Evolutionary conservation across 1,139 yeast species (phyloP).

Genomic region (Pichia norvegensis): DNA sequence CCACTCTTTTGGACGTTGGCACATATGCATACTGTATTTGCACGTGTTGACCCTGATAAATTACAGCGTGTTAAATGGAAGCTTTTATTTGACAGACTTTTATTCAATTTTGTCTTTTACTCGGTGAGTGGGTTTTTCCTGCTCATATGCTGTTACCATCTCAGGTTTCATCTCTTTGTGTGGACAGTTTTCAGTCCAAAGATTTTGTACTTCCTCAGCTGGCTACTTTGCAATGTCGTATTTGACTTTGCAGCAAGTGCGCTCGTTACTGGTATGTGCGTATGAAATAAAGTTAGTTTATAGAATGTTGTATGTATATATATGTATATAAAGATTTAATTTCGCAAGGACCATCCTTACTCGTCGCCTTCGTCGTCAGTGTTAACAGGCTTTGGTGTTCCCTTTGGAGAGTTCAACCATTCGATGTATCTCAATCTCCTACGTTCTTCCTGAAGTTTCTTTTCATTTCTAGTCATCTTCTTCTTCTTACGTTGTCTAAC

Average conservation of each 20-base stretch:
- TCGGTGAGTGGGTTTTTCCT: conserved; percentile 51
- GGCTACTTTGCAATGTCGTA: conserved; percentile 52
- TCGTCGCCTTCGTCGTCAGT: conserved; percentile 73
- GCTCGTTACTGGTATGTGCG: conserved; percentile 17
- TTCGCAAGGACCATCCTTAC: background rate
- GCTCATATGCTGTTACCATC: conserved; percentile 59
- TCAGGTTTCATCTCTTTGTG: conserved; percentile 81
- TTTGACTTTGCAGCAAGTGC: conserved; percentile 31
- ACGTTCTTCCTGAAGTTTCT: conserved; percentile 85
- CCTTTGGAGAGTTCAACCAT: conserved; percentile 95
- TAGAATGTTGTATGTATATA: too few species aligned
- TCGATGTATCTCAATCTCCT: conserved; percentile 90
- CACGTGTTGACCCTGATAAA: conserved; percentile 3
- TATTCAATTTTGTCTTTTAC: conserved; percentile 44
- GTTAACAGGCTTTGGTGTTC: conserved; percentile 90
- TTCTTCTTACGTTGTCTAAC: conserved; percentile 79
- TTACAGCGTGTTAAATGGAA: conserved; percentile 26
- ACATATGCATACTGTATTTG: conserved; percentile 32
- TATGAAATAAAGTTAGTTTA: conserved; percentile 6
- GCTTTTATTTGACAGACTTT: conserved; percentile 32
- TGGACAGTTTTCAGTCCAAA: conserved; percentile 99
- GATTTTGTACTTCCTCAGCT: conserved; percentile 67
- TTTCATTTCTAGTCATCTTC: conserved; percentile 95
- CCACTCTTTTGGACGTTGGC: conserved; percentile 76
- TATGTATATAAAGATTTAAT: too few species aligned